These are phyloP conservation scores for Boletus smithii DNA, from an alignment of 1,284 basidiomycete genomes.

Conservation along the genomic window DNA sequence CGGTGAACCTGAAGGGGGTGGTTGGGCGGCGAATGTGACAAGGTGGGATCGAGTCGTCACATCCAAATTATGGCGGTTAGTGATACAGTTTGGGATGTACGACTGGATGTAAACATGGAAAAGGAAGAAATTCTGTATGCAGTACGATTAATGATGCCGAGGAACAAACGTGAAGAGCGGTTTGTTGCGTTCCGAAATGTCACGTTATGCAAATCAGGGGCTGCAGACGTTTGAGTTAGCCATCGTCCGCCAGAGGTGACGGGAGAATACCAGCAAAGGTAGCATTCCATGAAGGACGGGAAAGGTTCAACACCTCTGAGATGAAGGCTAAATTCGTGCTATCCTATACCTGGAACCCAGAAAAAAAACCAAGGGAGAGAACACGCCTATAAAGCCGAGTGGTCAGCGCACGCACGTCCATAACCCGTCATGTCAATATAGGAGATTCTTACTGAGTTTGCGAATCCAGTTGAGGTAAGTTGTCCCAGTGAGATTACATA, in stretches of 20 bases:
- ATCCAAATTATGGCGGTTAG: too few species aligned
- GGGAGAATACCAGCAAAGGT: conserved; percentile 50
- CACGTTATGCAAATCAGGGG: conserved; percentile 60
- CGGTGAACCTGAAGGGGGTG: conserved; percentile 34
- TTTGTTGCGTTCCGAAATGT: too few species aligned
- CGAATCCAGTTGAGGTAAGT: neutral
- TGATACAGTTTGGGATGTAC: too few species aligned
- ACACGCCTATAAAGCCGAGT: too few species aligned
- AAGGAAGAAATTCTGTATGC: too few species aligned
- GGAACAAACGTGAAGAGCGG: conserved; percentile 28
- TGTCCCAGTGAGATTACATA: neutral
- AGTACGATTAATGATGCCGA: too few species aligned
- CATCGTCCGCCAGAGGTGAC: conserved; percentile 31
- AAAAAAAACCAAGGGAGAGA: conserved; percentile 58
- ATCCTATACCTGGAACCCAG: conserved; percentile 56
- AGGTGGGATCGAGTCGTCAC: conserved; percentile 41
- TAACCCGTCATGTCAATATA: neutral
- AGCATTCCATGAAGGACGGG: conserved; percentile 33
- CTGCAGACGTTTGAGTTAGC: conserved; percentile 33
- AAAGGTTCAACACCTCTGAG: conserved; percentile 30
- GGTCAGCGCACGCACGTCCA: conserved; percentile 12
- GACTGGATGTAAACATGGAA: too few species aligned
- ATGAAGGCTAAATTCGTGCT: conserved; percentile 55
- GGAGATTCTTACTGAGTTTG: conserved; percentile 17
- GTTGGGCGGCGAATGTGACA: conserved; percentile 56